Base-by-base conservation (phyloP, 305 asterid genomes). In the Rubia tinctorum region DNA sequence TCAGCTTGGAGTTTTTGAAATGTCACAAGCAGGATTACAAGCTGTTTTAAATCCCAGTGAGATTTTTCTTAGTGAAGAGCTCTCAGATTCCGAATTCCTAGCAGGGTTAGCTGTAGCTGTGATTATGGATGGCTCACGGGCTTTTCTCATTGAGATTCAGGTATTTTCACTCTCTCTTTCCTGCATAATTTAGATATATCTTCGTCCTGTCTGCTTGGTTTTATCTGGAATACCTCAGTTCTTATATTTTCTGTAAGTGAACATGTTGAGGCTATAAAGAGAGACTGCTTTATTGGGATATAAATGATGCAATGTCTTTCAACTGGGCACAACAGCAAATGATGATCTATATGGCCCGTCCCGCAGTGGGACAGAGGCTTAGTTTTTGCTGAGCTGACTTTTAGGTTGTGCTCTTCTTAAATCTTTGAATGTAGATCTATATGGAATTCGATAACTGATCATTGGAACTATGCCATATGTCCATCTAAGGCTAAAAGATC, bases 1-100 rank as follows among this genome's bases (percentile, higher is more conserved):
- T 78, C 90, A 95, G 99, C 97, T 92, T 82, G 99, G 99, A 84
- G 96, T 95, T 61, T 88, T 95, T 71, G 87, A 84, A 85, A 95
- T 95, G 99, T 81, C 96, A 34, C 86, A 81, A 66, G 68, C 85
- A 42, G 98, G 98, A 68, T 71, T 92, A 71, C 84, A 90, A 86
- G 96, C 89, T 71, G 88, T 92, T 77, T 77, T 87, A 73, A 92
- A 90, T 83, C 96, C 99, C 72, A 89, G 96, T 61, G 96, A 89
- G 86, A 92, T 95, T 84, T 95, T 89, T 84, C 82, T 92, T 76
- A 84, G 85, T 76, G 97, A 92, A 70, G 94, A 89, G 80, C 87
- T 86, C 75, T 83, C 95, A 40, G 90, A 89, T 79, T 90, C 98
- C 15, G 96, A 92, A 70, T 81, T 87, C 85, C 80, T 92, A 73